Evolutionary conservation across 2,329 filamentous ascomycete species (phyloP), one percentile per base, ranked within the genome.

Genomic region (Fusarium sp.): DNA sequence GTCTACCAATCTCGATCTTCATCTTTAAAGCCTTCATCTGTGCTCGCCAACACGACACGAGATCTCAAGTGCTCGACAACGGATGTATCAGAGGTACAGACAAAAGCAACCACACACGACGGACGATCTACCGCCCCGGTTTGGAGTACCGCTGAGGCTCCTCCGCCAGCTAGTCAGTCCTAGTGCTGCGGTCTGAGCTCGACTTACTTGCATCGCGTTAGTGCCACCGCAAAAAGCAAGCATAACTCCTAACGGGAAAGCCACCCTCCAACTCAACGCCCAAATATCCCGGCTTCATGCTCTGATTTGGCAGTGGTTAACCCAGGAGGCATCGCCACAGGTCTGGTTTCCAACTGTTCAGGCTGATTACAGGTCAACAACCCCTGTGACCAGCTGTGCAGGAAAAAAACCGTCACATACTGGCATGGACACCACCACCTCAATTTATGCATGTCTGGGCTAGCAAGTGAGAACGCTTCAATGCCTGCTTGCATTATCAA

Each of bases 201-300:
- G 27, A 69, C 62, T 77, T 70, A 72, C 67, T 75, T 77, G 67
- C 69, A 73, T 77, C 64, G 70, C 67, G 73, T 75, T 68, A 76
- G 75, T 64, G 67, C 65, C 75, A 76, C 76, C 75, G 69, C 63
- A 78, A 75, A 77, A 78, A 77, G 67, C 66, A 78, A 76, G 59
- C 69, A 76, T 54, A 64, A 50, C 67, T 70, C 58, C 67, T 31
- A 72, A 72, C 56, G 47, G 45, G 37, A 69, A 54, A 65, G 67
- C 69, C 65, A 67, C 62, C 54, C 66, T 54, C 63, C 63, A 61
- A 66, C 34, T 62, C 40, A 47, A 64, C 58, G n/a, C 62, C 58
- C 57, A 62, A 29, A 27, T 50, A 63, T 68, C 64, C 50, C 54
- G 42, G 65, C 62, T 67, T 47, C 52, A 54, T 66, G 57, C 34